phyloP scores from a whole-genome alignment of 1,284 basidiomycete species.

The Inonotus obliquus region DNA sequence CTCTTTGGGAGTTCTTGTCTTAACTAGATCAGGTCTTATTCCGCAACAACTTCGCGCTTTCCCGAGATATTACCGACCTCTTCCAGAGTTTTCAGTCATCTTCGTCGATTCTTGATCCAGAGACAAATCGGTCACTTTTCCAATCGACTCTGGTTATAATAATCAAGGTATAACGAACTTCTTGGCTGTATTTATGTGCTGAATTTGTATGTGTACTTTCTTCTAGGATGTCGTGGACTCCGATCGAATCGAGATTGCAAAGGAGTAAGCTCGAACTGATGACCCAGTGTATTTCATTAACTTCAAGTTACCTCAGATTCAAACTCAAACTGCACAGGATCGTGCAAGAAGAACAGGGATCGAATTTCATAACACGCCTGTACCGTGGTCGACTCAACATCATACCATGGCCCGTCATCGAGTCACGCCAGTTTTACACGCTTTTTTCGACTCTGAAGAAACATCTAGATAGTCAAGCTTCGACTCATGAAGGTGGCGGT shows the following conservation, averaged over 20 bases:
- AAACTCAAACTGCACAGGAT: constrained; percentile 50
- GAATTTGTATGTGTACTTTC: not conserved
- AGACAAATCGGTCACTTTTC: constrained; percentile 53
- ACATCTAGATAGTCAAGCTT: constrained; percentile 40
- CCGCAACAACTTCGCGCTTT: constrained; percentile 59
- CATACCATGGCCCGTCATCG: constrained; percentile 63
- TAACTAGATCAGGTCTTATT: constrained; percentile 44
- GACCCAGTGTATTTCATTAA: not conserved
- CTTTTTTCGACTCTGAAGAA: constrained; percentile 44
- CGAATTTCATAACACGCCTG: constrained; percentile 55
- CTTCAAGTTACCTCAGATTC: constrained; percentile 34
- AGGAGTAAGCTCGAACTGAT: constrained; percentile 37
- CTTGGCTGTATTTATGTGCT: not conserved
- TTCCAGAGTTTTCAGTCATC: constrained; percentile 65
- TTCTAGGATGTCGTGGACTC: constrained; percentile 53
- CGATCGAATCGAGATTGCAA: constrained; percentile 51
- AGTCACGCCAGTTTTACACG: constrained; percentile 52
- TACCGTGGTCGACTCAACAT: constrained; percentile 52
- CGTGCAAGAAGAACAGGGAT: constrained; percentile 52
- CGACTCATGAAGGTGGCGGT: constrained; percentile 47
- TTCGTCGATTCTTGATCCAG: constrained; percentile 52
- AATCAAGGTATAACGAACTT: constrained; percentile 43
- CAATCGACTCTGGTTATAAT: constrained; percentile 56
- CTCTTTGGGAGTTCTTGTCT: not conserved
- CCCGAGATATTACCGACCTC: constrained; percentile 51